Base-by-base conservation (phyloP, 768 basidiomycete species). In the Trametes maxima region DNA sequence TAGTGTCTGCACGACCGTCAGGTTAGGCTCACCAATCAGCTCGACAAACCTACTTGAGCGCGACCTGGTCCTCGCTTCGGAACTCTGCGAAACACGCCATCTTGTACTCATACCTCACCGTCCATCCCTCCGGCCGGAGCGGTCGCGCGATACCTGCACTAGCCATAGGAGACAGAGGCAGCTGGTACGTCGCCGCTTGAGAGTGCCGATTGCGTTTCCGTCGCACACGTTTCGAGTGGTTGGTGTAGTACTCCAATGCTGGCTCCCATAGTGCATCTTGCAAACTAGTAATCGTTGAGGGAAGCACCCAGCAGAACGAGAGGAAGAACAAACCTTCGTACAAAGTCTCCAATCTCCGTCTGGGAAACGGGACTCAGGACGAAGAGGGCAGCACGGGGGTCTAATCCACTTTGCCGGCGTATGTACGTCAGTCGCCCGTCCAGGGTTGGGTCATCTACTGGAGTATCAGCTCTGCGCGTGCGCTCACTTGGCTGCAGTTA, bases 51-150 rank as follows among this genome's bases (percentile, higher is more conserved):
- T 65, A 95, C 94, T 94, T 95, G 61, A 96, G 78, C 0, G 95
- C 94, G 10, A 94, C 88, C 68, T 98, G 95, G 60, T 92, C 85
- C 73, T 98, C 96, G 13, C 92, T 87, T 59, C 95, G 78, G 70
- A 98, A 94, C 74, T 99, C 96, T 0, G 96, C 94, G 73, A 98
- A 98, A 67, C 90, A 89, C 0, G 90, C 97, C 83, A 95, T 91
- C 76, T 98, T 99, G 80, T 94, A 98, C 71, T 98, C 95, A 69
- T 98, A 98, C 33, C 97, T 80, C 19, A 96, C 94, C 0, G 91
- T 93, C 96, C 95, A 99, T 0, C 95, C 95, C 73, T 93, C 88
- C 0, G 89, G 84, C 28, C 90, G 79, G 5, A 97, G 76, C 17
- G 87, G 84, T 1, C 82, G 73, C 19, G 82, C 72, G 42, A 72